Evolutionary conservation across 1,284 basidiomycete genomes (phyloP).

Genomic region (Xanthoconium separans): DNA sequence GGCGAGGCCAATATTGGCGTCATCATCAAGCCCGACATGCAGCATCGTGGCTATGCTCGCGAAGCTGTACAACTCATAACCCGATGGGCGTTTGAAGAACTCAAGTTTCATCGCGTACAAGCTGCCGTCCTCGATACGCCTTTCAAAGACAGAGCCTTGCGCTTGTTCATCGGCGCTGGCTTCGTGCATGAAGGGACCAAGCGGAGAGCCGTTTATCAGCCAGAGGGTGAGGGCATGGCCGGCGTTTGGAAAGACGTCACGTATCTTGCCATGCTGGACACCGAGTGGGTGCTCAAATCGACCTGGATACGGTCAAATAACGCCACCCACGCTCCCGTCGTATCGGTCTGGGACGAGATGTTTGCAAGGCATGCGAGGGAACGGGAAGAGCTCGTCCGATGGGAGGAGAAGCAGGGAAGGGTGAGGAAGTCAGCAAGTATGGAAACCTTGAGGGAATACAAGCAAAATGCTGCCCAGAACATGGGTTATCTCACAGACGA

Average conservation of each 20-base stretch:
- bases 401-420: slow-evolving; percentile 41
- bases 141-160: slow-evolving; percentile 39
- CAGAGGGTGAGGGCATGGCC: slow-evolving; percentile 35
- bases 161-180: slow-evolving; percentile 46
- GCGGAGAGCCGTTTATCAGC: slow-evolving; percentile 48
- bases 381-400: slow-evolving; percentile 51
- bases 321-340: slow-evolving; percentile 24
- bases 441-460: slow-evolving; percentile 31
- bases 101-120: slow-evolving; percentile 55
- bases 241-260: slow-evolving; percentile 55
- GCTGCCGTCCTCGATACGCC: slow-evolving; percentile 45
- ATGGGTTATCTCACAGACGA: slow-evolving; percentile 23
- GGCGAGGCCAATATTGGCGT: slow-evolving; percentile 55
- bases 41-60: slow-evolving; percentile 43
- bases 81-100: slow-evolving; percentile 46
- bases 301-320: neutral
- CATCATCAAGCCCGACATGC: slow-evolving; percentile 38
- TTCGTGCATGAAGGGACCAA: slow-evolving; percentile 61
- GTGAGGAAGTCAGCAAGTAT: slow-evolving; percentile 30
- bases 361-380: slow-evolving; percentile 57
- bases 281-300: slow-evolving; percentile 52
- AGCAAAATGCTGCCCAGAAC: neutral
- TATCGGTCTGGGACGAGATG: slow-evolving; percentile 62
- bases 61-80: slow-evolving; percentile 46
- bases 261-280: slow-evolving; percentile 58